phyloP scores from a whole-genome alignment of 2,329 filamentous ascomycete species.

The Colletotrichum sp. region DNA sequence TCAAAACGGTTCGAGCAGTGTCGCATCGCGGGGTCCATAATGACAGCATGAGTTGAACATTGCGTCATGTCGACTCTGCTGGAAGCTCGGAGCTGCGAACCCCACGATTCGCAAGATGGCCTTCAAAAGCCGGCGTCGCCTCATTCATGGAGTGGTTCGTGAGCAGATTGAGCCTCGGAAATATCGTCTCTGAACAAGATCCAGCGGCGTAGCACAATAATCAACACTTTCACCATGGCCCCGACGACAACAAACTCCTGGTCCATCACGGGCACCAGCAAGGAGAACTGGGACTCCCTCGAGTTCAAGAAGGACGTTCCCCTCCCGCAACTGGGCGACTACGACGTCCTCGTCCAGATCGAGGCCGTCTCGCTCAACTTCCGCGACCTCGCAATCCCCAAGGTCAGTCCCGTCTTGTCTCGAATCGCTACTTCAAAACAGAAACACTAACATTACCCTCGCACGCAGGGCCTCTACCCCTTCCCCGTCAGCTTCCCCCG shows the following conservation, averaged over 20 bases:
- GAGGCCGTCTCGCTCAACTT: constrained; percentile 59
- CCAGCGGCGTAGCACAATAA: background rate
- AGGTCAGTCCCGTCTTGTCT: constrained; percentile 19
- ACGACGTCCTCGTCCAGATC: constrained; percentile 74
- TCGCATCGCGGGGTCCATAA: background rate
- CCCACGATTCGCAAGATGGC: background rate
- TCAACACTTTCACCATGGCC: background rate
- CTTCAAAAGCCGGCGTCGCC: background rate
- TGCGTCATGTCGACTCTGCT: constrained; percentile 8
- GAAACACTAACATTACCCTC: background rate
- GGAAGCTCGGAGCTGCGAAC: background rate
- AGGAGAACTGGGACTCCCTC: constrained; percentile 64
- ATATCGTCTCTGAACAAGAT: background rate
- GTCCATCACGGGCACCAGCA: constrained; percentile 43
- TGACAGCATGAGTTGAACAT: constrained; percentile 4
- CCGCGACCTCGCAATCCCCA: constrained; percentile 56
- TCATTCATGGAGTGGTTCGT: rapidly evolving
- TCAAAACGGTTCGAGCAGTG: background rate
- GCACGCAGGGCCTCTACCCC: constrained; percentile 46
- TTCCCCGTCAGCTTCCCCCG: constrained; percentile 47
- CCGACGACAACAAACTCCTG: constrained; percentile 58
- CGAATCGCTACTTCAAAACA: background rate
- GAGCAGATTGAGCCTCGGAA: background rate
- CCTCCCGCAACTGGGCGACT: constrained; percentile 68
- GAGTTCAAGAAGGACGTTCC: constrained; percentile 56